A percentile compares a stretch with the other conserved stretches of the same genome.
Conservation (phyloP, 768 basidiomycete genomes). For the Rhodocollybia butyracea region DNA sequence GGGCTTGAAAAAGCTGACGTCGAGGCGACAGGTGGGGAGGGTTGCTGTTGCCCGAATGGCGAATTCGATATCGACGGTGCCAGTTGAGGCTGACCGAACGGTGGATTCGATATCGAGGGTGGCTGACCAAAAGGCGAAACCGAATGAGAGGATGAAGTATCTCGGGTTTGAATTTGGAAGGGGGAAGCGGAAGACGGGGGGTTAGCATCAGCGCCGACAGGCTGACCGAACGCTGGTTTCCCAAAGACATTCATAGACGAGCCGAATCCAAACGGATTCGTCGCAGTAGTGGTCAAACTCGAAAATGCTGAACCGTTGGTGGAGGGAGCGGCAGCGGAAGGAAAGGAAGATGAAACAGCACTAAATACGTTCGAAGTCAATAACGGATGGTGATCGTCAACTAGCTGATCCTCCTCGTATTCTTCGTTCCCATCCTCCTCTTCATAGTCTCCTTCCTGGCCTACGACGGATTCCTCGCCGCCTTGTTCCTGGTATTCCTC, state of each 20-base stretch:
- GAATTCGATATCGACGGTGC: background rate
- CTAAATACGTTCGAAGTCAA: too few relatives aligned
- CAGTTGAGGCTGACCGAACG: background rate
- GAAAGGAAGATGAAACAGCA: constrained; percentile 11
- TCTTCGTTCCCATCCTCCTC: constrained; percentile 18
- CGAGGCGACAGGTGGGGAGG: background rate
- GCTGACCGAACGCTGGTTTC: background rate
- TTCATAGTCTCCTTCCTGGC: constrained; percentile 18
- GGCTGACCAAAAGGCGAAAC: too few relatives aligned
- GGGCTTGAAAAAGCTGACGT: background rate
- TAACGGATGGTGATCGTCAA: constrained; percentile 14
- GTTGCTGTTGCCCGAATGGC: background rate
- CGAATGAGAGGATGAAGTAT: too few relatives aligned
- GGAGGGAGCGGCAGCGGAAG: constrained; percentile 11
- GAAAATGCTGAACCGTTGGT: constrained; percentile 35
- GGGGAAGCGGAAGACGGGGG: background rate
- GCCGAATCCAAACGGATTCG: constrained; percentile 10
- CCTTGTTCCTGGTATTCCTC: background rate
- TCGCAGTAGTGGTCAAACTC: constrained; percentile 33
- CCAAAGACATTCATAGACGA: background rate
- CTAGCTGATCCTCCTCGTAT: constrained; percentile 23
- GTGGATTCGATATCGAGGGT: background rate
- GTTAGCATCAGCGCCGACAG: background rate
- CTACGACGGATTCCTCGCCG: too few relatives aligned
- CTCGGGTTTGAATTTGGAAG: too few relatives aligned